phyloP scores from a whole-genome alignment of 2,329 filamentous ascomycete genomes.

The Grosmannia huntii region DNA sequence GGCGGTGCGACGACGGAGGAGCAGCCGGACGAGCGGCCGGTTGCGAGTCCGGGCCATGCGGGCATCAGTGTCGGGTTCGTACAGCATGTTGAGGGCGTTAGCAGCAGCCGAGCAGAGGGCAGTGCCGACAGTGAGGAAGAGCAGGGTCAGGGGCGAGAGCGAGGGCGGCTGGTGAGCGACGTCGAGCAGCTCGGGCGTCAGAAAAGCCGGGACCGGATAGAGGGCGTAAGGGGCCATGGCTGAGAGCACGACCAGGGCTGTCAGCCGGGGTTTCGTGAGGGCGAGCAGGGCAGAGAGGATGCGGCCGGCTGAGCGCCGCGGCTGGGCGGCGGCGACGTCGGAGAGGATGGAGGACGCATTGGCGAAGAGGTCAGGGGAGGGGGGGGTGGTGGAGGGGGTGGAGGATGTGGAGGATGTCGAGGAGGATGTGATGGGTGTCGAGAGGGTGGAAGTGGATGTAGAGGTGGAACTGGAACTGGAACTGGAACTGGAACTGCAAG shows the following conservation, averaged over 20 bases:
- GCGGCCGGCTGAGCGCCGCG: conserved; percentile 43
- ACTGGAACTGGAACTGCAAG: background rate
- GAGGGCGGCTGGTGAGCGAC: conserved; percentile 45
- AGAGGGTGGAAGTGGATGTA: background rate
- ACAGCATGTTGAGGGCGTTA: conserved; percentile 94
- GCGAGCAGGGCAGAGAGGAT: conserved; percentile 71
- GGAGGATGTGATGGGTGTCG: background rate
- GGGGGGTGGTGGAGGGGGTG: background rate
- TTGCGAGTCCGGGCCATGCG: conserved; percentile 91
- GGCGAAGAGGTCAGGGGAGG: conserved; percentile 13
- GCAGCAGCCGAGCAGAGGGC: conserved; percentile 81
- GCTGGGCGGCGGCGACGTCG: conserved; percentile 35
- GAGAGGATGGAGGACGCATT: conserved; percentile 41
- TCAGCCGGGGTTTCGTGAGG: conserved; percentile 88
- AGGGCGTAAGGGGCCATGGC: conserved; percentile 85
- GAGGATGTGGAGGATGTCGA: background rate
- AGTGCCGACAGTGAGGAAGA: conserved; percentile 85
- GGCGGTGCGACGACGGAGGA: conserved; percentile 61
- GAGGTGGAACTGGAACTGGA: background rate
- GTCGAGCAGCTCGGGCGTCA: conserved; percentile 48
- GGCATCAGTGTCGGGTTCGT: conserved; percentile 81
- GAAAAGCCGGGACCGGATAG: conserved; percentile 81
- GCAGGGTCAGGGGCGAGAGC: conserved; percentile 76
- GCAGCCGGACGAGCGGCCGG: conserved; percentile 69
- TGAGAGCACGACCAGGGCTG: conserved; percentile 79